Conservation (phyloP, 169 alveolate species). For the Theileria annulata region DNA sequence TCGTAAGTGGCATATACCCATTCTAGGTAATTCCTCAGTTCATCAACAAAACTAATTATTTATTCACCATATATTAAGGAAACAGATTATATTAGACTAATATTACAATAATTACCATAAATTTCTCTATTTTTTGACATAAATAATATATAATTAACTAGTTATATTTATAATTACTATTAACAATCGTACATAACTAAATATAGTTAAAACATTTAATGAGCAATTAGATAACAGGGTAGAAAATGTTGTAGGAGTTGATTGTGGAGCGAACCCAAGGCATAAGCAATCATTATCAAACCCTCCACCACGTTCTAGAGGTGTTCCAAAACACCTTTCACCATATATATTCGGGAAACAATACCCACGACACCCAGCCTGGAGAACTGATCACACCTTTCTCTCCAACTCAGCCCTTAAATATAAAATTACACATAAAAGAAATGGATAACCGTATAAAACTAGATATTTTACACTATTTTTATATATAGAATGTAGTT, state of each 20-base stretch:
- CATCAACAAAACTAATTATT: too few relatives aligned
- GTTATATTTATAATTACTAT: neutral
- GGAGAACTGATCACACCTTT: conserved; percentile 67
- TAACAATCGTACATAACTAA: neutral
- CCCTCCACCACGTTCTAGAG: conserved; percentile 85
- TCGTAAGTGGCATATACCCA: conserved; percentile 84
- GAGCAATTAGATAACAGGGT: too few relatives aligned
- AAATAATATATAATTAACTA: neutral
- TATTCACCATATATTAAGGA: too few relatives aligned
- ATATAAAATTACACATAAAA: conserved; percentile 43
- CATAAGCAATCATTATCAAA: conserved; percentile 83
- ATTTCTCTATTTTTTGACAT: neutral
- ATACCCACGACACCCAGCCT: conserved; percentile 77
- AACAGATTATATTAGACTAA: neutral
- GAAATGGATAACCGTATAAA: conserved; percentile 32
- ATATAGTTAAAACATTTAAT: neutral
- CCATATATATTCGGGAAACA: conserved; percentile 83
- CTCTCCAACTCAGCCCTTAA: conserved; percentile 39
- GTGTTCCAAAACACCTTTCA: conserved; percentile 81
- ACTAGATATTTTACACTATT: too few relatives aligned
- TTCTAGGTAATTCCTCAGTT: conserved; percentile 64
- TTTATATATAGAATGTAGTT: neutral
- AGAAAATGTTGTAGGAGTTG: conserved; percentile 72
- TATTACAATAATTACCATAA: neutral
- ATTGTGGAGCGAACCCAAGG: conserved; percentile 85